Conservation (phyloP, 495 filamentous ascomycete genomes). For the Saxophila tyrrhenica region DNA sequence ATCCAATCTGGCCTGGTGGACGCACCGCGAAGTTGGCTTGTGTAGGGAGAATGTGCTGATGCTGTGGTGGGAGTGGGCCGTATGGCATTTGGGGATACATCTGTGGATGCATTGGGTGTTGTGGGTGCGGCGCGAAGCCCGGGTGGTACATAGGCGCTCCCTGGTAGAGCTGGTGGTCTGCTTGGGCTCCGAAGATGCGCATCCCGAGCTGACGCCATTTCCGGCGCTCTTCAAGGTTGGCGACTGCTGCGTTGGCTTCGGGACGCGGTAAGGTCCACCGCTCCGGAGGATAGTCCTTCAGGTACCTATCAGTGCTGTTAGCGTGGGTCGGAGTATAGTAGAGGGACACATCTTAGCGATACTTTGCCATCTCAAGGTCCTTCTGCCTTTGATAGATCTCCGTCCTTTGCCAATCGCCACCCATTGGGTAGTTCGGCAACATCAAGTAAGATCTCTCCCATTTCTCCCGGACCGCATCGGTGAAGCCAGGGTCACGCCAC, state of each 20-base stretch:
- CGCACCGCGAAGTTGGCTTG: not conserved
- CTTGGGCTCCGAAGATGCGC: conserved; percentile 1
- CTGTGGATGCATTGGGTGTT: not conserved
- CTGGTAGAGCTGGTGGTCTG: too few species aligned
- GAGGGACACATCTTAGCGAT: not conserved
- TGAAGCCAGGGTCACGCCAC: not conserved
- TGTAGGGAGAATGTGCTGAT: not conserved
- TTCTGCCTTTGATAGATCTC: conserved; percentile 10
- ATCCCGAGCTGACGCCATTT: conserved; percentile 8
- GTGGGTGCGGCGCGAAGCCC: not conserved
- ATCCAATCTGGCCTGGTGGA: too few species aligned
- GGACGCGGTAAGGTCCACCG: conserved; percentile 7
- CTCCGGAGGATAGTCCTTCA: conserved; percentile 11
- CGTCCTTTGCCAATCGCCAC: conserved; percentile 2
- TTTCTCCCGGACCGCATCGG: not conserved
- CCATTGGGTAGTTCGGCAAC: not conserved
- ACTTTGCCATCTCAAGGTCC: conserved; percentile 4
- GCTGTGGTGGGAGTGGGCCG: not conserved
- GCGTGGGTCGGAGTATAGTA: not conserved
- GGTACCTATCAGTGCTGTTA: conserved; percentile 1
- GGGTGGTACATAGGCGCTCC: not conserved
- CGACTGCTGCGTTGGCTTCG: not conserved
- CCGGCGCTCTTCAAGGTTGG: conserved; percentile 7
- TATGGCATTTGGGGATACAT: not conserved
- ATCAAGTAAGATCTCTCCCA: conserved; percentile 7